Evolutionary conservation across 2,329 filamentous ascomycete species (phyloP).

Genomic region (Cladosporium sp.): DNA sequence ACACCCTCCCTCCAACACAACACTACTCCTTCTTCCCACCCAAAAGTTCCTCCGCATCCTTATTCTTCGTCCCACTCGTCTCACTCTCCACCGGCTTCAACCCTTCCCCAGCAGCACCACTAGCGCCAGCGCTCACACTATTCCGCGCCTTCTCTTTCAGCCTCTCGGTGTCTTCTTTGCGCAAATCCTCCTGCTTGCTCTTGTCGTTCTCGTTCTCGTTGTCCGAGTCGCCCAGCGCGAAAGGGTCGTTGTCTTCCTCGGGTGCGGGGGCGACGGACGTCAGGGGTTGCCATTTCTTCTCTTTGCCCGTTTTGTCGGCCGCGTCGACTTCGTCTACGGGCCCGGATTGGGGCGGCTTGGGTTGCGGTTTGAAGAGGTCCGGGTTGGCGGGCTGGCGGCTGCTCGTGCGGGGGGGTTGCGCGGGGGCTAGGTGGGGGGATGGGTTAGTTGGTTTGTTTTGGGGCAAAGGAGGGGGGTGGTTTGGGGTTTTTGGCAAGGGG

Average conservation of each 20-base stretch:
- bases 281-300: slow-evolving; percentile 95
- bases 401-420: slow-evolving; percentile 46
- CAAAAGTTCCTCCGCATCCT: slow-evolving; percentile 43
- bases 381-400: slow-evolving; percentile 69
- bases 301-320: slow-evolving; percentile 65
- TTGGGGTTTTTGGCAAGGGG: neutral
- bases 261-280: slow-evolving; percentile 80
- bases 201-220: slow-evolving; percentile 58
- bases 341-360: slow-evolving; percentile 52
- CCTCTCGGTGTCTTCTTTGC: slow-evolving; percentile 49
- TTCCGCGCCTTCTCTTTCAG: slow-evolving; percentile 46
- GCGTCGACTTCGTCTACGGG: slow-evolving; percentile 76
- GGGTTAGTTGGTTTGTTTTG: slow-evolving; percentile 21
- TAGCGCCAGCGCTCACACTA: slow-evolving; percentile 59
- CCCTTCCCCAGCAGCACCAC: slow-evolving; percentile 27
- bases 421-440: slow-evolving; percentile 43
- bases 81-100: slow-evolving; percentile 34
- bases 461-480: neutral
- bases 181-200: slow-evolving; percentile 60
- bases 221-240: slow-evolving; percentile 94
- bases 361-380: slow-evolving; percentile 71
- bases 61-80: slow-evolving; percentile 42
- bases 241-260: slow-evolving; percentile 88
- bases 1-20: neutral
- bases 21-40: slow-evolving; percentile 12